Evolutionary conservation across 345 rosid genomes (phyloP), one percentile per base, ranked within the genome.

Genomic region (Eucalyptus sp.): DNA sequence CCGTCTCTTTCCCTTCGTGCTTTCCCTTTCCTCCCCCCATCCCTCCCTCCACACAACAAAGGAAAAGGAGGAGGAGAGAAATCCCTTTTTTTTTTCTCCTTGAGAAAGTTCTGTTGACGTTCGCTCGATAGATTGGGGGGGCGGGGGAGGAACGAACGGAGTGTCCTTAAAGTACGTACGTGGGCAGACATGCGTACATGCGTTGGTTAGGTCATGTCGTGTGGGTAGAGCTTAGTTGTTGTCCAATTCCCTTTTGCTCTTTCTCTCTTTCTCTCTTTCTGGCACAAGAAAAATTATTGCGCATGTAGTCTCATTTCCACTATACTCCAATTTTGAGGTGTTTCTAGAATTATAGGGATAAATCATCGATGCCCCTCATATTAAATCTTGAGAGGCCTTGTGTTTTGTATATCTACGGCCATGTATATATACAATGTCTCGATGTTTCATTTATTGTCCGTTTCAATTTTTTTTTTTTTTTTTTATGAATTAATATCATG

Each of bases 81-180:
- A 24, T 58, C 64, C 29, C 6, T 5, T 5, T 12, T 24, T 5
- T 51, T 50, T 1, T 52, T 33, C 41, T 18, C 37, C 27, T 2
- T 37, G 46, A 76, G 14, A 76, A 76, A 76, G 48, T 37, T 10
- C 46, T 20, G 27, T 44, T 76, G 22, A 6, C 83, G 83, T 41
- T 43, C 44, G 37, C 37, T 37, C 37, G 3, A 37, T 37, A 37
- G 20, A 68, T 4, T 4, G 76, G 15, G 37, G 0, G 22, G 8
- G 13, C 3, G 31, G 24, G n/a, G 2, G 16, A 15, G 76, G 25
- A 1, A 5, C 3, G 37, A 4, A 4, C 1, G 37, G 8, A 4
- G 83, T 11, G 83, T 76, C 83, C 48, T 76, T 20, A 76, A 37
- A 76, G 83, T 76, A 37, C 48, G 83, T 20, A 37, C 15, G 83